phyloP scores from a whole-genome alignment of 2,329 filamentous ascomycete genomes.

The Apiospora saccharicola region DNA sequence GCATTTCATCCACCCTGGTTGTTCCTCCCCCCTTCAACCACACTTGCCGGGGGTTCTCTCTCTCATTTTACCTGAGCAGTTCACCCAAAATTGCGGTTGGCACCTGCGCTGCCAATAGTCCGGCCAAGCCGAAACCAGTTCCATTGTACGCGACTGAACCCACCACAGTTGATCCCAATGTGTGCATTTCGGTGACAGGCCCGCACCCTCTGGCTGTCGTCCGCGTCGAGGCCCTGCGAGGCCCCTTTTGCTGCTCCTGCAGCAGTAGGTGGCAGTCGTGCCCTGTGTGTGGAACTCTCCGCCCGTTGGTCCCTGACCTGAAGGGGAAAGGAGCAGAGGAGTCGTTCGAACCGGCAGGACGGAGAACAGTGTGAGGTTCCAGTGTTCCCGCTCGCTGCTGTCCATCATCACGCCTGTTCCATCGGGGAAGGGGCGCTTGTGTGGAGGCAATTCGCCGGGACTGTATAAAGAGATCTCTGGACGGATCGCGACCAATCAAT shows the following conservation, averaged over 20 bases:
- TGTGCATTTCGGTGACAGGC: slow-evolving; percentile 26
- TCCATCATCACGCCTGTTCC: not conserved
- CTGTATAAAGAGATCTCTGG: slow-evolving; percentile 5
- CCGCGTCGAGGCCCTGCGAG: not conserved
- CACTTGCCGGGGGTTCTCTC: not conserved
- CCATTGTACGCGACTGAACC: slow-evolving; percentile 15
- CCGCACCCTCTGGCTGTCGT: slow-evolving; percentile 9
- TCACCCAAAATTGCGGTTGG: slow-evolving; percentile 12
- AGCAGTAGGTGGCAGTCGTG: not conserved
- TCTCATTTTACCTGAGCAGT: not conserved
- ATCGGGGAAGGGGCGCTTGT: no score
- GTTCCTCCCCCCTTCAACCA: not conserved
- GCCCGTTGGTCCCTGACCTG: no score
- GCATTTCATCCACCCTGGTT: slow-evolving; percentile 1
- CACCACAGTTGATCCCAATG: slow-evolving; percentile 24
- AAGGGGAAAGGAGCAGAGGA: not conserved
- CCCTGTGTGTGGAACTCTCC: no score
- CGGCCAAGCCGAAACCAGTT: slow-evolving; percentile 19
- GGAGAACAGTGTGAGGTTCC: not conserved
- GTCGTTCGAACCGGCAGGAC: not conserved
- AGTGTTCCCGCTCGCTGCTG: no score
- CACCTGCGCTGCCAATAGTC: slow-evolving; percentile 21
- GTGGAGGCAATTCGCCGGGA: not conserved
- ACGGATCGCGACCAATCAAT: not conserved
- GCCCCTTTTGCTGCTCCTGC: not conserved